Evolutionary conservation across 352 stramenopile species (phyloP).

Genomic region (Phytophthora lateralis): DNA sequence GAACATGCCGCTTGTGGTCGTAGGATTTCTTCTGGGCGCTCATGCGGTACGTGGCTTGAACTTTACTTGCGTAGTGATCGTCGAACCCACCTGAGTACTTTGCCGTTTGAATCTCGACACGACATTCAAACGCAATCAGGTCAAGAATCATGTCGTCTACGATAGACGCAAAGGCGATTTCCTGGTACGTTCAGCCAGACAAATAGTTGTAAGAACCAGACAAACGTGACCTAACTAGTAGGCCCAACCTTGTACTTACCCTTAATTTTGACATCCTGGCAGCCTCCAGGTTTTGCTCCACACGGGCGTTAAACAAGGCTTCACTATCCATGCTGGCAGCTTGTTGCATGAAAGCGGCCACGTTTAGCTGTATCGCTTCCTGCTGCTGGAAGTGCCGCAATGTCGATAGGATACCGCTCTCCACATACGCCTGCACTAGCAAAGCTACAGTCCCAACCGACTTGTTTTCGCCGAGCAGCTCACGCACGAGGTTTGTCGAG

Average conservation of each 20-base stretch:
- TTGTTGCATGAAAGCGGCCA: slow-evolving; percentile 40
- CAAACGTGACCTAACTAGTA: background rate
- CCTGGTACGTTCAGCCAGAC: slow-evolving; percentile 22
- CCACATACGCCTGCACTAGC: slow-evolving; percentile 51
- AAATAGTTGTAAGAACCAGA: slow-evolving; percentile 2
- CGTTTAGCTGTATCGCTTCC: slow-evolving; percentile 50
- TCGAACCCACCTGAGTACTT: slow-evolving; percentile 67
- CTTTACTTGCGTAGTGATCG: slow-evolving; percentile 72
- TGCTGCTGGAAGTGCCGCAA: slow-evolving; percentile 50
- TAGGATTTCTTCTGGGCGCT: slow-evolving; percentile 67
- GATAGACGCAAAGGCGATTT: slow-evolving; percentile 54
- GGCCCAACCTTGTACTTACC: slow-evolving; percentile 14
- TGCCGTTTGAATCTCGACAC: slow-evolving; percentile 53
- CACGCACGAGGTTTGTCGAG: slow-evolving; percentile 21
- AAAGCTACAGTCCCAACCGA: slow-evolving; percentile 44
- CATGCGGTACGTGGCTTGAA: slow-evolving; percentile 77
- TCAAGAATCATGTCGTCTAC: slow-evolving; percentile 67
- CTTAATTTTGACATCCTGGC: slow-evolving; percentile 48
- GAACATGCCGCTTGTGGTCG: slow-evolving; percentile 43
- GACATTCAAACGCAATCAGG: slow-evolving; percentile 61
- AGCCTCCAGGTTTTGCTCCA: slow-evolving; percentile 34
- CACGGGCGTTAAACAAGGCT: slow-evolving; percentile 27
- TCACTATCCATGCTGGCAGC: slow-evolving; percentile 17
- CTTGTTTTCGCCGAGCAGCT: slow-evolving; percentile 32
- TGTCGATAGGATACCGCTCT: slow-evolving; percentile 42